Conservation (phyloP, 2,329 filamentous ascomycete species). For the Orbilia brochopaga region DNA sequence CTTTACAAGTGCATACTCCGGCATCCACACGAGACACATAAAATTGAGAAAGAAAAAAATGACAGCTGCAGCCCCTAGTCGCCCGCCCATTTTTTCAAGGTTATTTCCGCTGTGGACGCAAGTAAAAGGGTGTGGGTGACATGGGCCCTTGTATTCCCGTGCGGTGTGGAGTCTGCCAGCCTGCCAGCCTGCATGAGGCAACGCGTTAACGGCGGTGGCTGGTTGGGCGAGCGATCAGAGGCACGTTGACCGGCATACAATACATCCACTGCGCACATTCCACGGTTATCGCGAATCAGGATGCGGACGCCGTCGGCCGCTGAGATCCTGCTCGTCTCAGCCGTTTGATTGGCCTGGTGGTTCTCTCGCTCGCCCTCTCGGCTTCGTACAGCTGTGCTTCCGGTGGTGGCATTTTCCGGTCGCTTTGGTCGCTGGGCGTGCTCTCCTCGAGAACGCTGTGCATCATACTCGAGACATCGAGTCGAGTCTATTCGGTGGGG, state of each 20-base stretch:
- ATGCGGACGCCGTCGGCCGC: not conserved
- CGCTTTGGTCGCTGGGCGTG: not conserved
- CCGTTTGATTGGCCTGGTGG: not conserved
- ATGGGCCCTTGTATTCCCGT: constrained; percentile 49
- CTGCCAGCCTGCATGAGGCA: constrained; percentile 51
- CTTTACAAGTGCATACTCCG: too few relatives aligned
- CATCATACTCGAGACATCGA: too few relatives aligned
- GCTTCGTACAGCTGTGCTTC: constrained; percentile 30
- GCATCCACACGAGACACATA: not conserved
- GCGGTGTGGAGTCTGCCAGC: constrained; percentile 39
- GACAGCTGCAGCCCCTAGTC: constrained; percentile 51
- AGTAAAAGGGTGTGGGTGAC: constrained; percentile 6
- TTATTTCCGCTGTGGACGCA: constrained; percentile 31
- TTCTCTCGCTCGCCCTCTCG: constrained; percentile 24
- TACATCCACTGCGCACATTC: constrained; percentile 18
- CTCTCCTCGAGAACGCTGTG: too few relatives aligned
- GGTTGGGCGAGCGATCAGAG: constrained; percentile 15
- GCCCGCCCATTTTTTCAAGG: constrained; percentile 29
- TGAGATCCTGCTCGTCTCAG: not conserved
- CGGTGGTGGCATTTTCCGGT: not conserved
- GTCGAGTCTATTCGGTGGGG: not conserved
- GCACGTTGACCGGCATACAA: not conserved
- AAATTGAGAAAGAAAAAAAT: constrained; percentile 21
- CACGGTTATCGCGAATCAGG: constrained; percentile 22
- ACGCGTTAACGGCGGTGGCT: constrained; percentile 51